Evolutionary conservation across 1,284 basidiomycete genomes (phyloP), one percentile per base, ranked within the genome.

Genomic region (Neonothopanus nambi): DNA sequence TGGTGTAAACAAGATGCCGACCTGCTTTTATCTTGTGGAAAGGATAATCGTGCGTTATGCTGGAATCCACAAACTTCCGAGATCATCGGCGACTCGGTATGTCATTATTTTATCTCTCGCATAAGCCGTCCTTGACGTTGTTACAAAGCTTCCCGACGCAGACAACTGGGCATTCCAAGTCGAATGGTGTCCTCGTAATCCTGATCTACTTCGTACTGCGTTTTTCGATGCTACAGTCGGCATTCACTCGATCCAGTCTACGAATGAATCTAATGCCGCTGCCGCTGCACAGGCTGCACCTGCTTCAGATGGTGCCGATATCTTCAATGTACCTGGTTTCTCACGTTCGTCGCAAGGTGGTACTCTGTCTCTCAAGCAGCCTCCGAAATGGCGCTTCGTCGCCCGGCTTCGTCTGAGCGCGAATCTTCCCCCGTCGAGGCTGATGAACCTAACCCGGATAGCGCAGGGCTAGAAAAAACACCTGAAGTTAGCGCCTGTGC

Each of bases 101-200:
- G 48, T 37, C 21, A 39, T 39, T n/a, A 18, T 17, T 18, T 15
- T 46, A 5, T 43, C 39, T 46, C 23, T 36, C 17, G 49, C 44
- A 30, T 21, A 20, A 46, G n/a, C 40, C 44, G 30, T 52, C 15
- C 49, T 37, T 35, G 15, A 43, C 44, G 28, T 8, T 17, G 15
- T n/a, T 37, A 12, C 18, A 35, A 28, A 53, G 86, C 87, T 98
- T n/a, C 92, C 94, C 7, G 84, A 90, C 1, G 91, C 90, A 26
- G 85, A 88, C 64, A 98, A 98, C 74, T 98, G 96, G 96, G 90
- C 95, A 0, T 99, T 98, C 85, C 93, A 98, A 72, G 91, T 95
- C 3, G 85, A 96, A 56, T 98, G 94, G 93, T 97, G 93, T 65
- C 95, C 95, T 15, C 86, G 91, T 57, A 98, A 98, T 69, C 96